These are phyloP conservation scores for Datura wrightii DNA, from an alignment of 257 asterid species.

Conservation along the genomic window DNA sequence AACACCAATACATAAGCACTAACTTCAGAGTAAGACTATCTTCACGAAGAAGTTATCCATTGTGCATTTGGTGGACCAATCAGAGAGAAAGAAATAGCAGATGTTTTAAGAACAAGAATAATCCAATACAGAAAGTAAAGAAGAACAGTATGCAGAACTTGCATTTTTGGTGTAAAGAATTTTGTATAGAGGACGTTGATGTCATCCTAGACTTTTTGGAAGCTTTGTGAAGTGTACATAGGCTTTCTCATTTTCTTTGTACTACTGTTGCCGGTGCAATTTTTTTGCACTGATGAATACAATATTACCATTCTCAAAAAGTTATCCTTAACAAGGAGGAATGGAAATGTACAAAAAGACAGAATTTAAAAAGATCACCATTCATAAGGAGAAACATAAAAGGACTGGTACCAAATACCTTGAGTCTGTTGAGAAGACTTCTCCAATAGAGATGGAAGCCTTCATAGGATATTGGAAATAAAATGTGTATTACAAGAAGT, in stretches of 20 bases:
- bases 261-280: too few relatives aligned
- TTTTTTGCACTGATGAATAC: too few relatives aligned
- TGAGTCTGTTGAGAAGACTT: conserved; percentile 64
- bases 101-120: too few relatives aligned
- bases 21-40: not conserved
- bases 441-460: conserved; percentile 78
- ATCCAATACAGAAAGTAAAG: too few relatives aligned
- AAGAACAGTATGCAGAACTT: too few relatives aligned
- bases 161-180: too few relatives aligned
- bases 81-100: too few relatives aligned
- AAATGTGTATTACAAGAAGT: conserved; percentile 70
- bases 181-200: too few relatives aligned
- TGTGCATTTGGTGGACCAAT: not conserved
- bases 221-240: too few relatives aligned
- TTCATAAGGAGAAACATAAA: conserved; percentile 11
- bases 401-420: conserved; percentile 55
- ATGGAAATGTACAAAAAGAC: not conserved
- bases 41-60: not conserved
- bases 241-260: too few relatives aligned
- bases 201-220: too few relatives aligned
- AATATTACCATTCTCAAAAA: too few relatives aligned
- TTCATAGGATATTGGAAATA: conserved; percentile 82
- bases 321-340: not conserved
- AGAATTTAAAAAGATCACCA: not conserved
- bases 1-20: not conserved